Evolutionary conservation across 2,329 filamentous ascomycete genomes (phyloP).

Genomic region (Alternaria arbusti): DNA sequence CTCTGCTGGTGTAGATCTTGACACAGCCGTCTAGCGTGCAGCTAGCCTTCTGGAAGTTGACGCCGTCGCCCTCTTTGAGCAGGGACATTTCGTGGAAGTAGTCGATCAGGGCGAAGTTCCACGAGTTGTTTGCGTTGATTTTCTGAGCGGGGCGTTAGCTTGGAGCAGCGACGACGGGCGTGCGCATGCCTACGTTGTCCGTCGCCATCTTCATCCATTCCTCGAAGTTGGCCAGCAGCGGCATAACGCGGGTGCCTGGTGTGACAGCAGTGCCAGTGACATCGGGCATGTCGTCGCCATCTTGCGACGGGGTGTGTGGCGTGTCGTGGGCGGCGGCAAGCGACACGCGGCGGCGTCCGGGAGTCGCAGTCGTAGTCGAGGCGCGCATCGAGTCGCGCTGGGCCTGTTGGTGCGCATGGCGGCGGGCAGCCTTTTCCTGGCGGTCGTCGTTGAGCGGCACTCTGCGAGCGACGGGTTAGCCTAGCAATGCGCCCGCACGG

Average conservation of each 20-base stretch:
- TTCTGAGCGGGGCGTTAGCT: constrained; percentile 44
- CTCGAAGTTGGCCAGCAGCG: constrained; percentile 96
- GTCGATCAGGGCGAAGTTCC: constrained; percentile 99
- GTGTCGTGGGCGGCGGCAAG: constrained; percentile 58
- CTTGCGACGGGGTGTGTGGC: constrained; percentile 57
- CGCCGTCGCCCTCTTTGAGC: constrained; percentile 91
- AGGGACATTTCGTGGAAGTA: constrained; percentile 99
- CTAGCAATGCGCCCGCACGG: not conserved
- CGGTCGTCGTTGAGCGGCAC: constrained; percentile 97
- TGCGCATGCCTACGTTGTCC: constrained; percentile 67
- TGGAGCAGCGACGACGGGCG: not conserved
- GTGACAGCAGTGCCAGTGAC: constrained; percentile 81
- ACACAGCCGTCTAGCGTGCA: constrained; percentile 97
- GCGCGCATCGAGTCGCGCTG: constrained; percentile 92
- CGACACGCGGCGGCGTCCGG: constrained; percentile 68
- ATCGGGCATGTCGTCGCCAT: constrained; percentile 60
- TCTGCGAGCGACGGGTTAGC: constrained; percentile 54
- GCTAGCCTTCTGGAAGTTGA: constrained; percentile 98
- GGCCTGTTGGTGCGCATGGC: constrained; percentile 85
- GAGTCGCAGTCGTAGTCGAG: constrained; percentile 69
- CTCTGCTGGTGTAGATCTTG: constrained; percentile 98
- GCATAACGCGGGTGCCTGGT: constrained; percentile 88
- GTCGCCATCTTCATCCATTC: constrained; percentile 99
- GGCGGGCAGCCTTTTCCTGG: constrained; percentile 86
- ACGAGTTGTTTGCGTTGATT: constrained; percentile 97